A percentile compares a stretch with the other conserved stretches of the same genome.
Conservation (phyloP, 208 protist species). For the Porcisia hertigi region DNA sequence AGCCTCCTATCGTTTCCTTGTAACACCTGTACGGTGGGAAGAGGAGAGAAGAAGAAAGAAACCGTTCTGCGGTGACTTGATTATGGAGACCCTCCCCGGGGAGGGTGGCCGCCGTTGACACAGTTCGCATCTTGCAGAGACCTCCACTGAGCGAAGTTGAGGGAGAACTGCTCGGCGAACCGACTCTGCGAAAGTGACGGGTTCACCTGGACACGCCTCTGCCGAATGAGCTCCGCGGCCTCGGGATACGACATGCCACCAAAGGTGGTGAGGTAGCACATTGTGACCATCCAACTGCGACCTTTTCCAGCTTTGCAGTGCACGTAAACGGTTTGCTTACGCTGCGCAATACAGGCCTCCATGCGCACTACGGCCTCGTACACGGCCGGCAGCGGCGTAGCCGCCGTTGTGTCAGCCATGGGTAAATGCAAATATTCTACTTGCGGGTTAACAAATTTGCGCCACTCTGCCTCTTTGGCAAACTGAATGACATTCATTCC, state of each 20-base stretch:
- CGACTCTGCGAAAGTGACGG: slow-evolving; percentile 59
- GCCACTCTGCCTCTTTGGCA: slow-evolving; percentile 75
- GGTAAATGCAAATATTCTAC: slow-evolving; percentile 68
- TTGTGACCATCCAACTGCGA: slow-evolving; percentile 86
- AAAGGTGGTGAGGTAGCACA: slow-evolving; percentile 84
- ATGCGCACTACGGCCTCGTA: slow-evolving; percentile 60
- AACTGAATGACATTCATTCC: slow-evolving; percentile 78
- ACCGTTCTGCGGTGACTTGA: background rate
- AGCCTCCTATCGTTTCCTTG: too few species aligned
- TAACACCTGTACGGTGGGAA: too few species aligned
- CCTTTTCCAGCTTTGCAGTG: slow-evolving; percentile 93
- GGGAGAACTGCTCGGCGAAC: slow-evolving; percentile 64
- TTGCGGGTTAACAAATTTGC: slow-evolving; percentile 33
- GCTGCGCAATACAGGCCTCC: slow-evolving; percentile 42
- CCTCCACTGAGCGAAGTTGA: slow-evolving; percentile 45
- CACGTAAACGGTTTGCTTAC: slow-evolving; percentile 65
- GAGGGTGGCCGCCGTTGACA: background rate
- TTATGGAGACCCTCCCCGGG: background rate
- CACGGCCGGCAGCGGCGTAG: slow-evolving; percentile 51
- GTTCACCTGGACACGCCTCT: slow-evolving; percentile 66
- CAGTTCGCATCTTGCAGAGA: slow-evolving; percentile 24
- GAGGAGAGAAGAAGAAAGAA: too few species aligned
- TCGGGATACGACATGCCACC: slow-evolving; percentile 61
- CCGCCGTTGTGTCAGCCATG: slow-evolving; percentile 74
- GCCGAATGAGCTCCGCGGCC: slow-evolving; percentile 44